Percentiles rank a stretch among this genome's conserved stretches.
These are phyloP conservation scores for Metschnikowia lochheadii DNA, from an alignment of 805 yeast species.

Conservation along the genomic window DNA sequence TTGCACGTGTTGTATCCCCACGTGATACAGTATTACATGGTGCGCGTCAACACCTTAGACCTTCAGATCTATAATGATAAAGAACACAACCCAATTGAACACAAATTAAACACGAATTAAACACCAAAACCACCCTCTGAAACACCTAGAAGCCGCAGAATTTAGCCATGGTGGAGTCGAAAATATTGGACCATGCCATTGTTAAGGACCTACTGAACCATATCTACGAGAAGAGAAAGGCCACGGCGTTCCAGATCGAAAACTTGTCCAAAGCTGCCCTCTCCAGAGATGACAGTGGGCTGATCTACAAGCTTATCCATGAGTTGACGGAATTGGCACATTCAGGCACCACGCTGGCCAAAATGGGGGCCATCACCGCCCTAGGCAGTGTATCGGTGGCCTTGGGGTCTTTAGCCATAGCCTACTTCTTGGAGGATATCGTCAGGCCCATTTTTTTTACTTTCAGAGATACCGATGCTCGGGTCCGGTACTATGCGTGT, in stretches of 20 bases:
- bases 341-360: slow-evolving; percentile 63
- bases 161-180: slow-evolving; percentile 18
- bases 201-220: slow-evolving; percentile 43
- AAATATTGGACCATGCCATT: slow-evolving; percentile 31
- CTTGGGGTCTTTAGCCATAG: slow-evolving; percentile 77
- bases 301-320: slow-evolving; percentile 59
- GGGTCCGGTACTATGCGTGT: slow-evolving; percentile 95
- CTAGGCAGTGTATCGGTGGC: slow-evolving; percentile 95
- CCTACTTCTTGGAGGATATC: slow-evolving; percentile 75
- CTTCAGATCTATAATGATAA: no score
- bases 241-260: slow-evolving; percentile 63
- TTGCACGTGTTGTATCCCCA: no score
- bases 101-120: background rate
- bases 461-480: slow-evolving; percentile 95
- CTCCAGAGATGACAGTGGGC: slow-evolving; percentile 55
- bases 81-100: no score
- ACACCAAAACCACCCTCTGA: background rate
- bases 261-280: slow-evolving; percentile 67
- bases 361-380: slow-evolving; percentile 95
- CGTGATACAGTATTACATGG: no score
- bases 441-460: slow-evolving; percentile 93
- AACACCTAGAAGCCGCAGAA: no score
- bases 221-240: slow-evolving; percentile 44
- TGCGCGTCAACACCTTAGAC: background rate
- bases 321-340: slow-evolving; percentile 76